Conservation (phyloP, 2,329 filamentous ascomycete genomes). For the Botrytis pseudocinerea region DNA sequence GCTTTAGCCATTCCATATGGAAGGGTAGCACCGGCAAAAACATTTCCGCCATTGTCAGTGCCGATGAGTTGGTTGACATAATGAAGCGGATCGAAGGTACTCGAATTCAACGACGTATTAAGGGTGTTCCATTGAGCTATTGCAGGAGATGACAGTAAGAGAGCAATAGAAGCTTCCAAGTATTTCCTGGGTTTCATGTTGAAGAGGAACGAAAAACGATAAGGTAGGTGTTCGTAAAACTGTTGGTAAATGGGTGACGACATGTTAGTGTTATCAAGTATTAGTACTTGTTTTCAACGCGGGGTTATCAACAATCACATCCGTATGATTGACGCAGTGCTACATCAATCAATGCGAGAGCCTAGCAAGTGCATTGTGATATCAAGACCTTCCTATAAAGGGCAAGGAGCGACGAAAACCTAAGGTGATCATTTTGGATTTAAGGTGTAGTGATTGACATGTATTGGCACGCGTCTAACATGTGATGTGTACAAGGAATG, state of each 20-base stretch:
- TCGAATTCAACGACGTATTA: not conserved
- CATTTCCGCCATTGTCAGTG: slow-evolving; percentile 52
- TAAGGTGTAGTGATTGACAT: not conserved
- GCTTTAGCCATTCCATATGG: slow-evolving; percentile 59
- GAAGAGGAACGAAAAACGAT: not conserved
- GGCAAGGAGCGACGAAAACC: not conserved
- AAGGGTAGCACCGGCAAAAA: slow-evolving; percentile 55
- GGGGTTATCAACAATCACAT: not conserved
- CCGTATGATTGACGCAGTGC: slow-evolving; percentile 13
- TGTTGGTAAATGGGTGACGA: not conserved
- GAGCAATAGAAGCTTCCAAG: not conserved
- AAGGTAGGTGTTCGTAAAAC: not conserved
- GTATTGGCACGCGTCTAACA: not conserved
- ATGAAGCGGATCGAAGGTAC: slow-evolving; percentile 34
- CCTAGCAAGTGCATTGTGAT: slow-evolving; percentile 16
- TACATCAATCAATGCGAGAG: slow-evolving; percentile 8
- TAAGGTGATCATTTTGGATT: not conserved
- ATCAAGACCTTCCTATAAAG: slow-evolving; percentile 6
- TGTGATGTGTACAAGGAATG: not conserved
- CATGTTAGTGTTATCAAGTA: not conserved
- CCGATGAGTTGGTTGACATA: slow-evolving; percentile 54
- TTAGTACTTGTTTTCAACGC: not conserved
- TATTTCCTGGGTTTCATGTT: not conserved
- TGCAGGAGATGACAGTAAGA: not conserved
- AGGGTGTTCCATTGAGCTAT: slow-evolving; percentile 15